Evolutionary conservation across 106 monocot genomes (phyloP).

Genomic region (Gastrodia elata): DNA sequence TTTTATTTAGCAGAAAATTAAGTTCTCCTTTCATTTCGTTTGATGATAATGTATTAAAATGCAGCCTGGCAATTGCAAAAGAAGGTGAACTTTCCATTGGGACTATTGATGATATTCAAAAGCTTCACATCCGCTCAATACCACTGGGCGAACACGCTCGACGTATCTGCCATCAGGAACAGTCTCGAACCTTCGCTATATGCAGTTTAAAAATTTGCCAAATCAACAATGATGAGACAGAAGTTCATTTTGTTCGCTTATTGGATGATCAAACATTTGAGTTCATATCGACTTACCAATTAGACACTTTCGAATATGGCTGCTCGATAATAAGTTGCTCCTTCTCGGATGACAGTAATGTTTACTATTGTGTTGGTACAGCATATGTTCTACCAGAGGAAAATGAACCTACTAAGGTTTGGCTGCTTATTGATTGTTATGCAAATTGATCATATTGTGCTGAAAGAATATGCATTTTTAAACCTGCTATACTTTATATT

Average conservation of each 20-base stretch:
- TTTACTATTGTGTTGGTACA: conserved; percentile 91
- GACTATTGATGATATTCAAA: conserved; percentile 95
- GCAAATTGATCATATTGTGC: neutral
- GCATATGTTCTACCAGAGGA: conserved; percentile 98
- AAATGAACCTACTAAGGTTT: conserved; percentile 87
- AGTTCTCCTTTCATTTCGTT: neutral
- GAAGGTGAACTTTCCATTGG: conserved; percentile 99
- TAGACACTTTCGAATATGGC: conserved; percentile 80
- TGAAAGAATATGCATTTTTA: neutral
- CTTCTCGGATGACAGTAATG: conserved; percentile 79
- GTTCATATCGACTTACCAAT: conserved; percentile 58
- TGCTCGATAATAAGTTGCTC: conserved; percentile 88
- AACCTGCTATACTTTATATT: neutral
- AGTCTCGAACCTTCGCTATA: conserved; percentile 81
- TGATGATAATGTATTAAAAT: neutral
- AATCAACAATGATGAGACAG: conserved; percentile 57
- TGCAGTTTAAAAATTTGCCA: conserved; percentile 58
- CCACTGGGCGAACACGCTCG: conserved; percentile 90
- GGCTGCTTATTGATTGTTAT: neutral
- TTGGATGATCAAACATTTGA: conserved; percentile 97
- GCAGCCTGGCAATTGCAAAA: conserved; percentile 96
- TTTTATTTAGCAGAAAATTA: neutral
- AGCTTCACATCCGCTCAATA: conserved; percentile 93
- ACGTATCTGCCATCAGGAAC: conserved; percentile 93
- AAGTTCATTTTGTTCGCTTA: conserved; percentile 82